Percentiles rank a stretch among this genome's conserved stretches.
Conservation (phyloP, 148 eudicot genomes). For the Mesembryanthemum crystallinum region DNA sequence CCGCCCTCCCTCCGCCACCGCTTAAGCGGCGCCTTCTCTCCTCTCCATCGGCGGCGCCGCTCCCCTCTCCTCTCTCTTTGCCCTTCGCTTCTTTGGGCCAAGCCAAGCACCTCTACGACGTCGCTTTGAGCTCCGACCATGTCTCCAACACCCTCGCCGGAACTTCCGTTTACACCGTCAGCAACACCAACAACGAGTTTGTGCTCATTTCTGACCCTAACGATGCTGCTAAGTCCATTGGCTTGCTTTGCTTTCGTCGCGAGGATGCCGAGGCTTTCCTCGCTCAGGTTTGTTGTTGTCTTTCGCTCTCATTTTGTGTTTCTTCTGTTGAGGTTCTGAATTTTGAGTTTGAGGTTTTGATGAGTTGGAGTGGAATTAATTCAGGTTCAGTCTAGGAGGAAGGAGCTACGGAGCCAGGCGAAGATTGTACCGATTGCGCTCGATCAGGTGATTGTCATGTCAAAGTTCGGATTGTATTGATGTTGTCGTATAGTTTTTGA, state of each 20-base stretch:
- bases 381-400: constrained; percentile 66
- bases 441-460: constrained; percentile 59
- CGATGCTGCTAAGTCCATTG: constrained; percentile 57
- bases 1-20: constrained; percentile 31
- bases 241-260: constrained; percentile 82
- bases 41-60: not conserved
- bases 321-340: not conserved
- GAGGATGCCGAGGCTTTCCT: constrained; percentile 91
- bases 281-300: constrained; percentile 58
- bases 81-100: constrained; percentile 64
- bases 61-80: constrained; percentile 7
- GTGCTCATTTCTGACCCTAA: constrained; percentile 79
- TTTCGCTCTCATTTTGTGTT: not conserved
- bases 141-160: constrained; percentile 75
- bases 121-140: constrained; percentile 45
- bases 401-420: constrained; percentile 62
- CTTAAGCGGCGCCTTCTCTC: constrained; percentile 6
- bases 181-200: constrained; percentile 84
- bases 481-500: not conserved
- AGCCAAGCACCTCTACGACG: constrained; percentile 31
- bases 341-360: not conserved
- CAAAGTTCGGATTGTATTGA: too few relatives aligned
- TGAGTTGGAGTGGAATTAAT: not conserved
- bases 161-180: constrained; percentile 75
- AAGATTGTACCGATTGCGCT: constrained; percentile 90